Evolutionary conservation across 2,329 filamentous ascomycete genomes (phyloP), one percentile per base, ranked within the genome.

Genomic region (Furcasterigmium sp.): DNA sequence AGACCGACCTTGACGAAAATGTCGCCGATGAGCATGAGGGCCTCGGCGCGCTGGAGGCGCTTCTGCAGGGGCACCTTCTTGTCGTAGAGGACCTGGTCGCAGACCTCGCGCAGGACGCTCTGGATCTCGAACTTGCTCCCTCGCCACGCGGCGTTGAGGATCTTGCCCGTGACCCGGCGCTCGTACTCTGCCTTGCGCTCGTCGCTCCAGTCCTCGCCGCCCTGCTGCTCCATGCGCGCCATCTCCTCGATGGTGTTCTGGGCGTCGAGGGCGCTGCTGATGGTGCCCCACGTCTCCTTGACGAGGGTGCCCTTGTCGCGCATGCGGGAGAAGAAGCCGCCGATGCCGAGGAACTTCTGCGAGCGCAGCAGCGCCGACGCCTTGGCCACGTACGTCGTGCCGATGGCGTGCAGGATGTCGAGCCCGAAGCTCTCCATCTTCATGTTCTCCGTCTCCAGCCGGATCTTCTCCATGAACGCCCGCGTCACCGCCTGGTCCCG

Each of bases 161-260:
- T 97, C 78, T 98, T 98, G 58, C 93, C 93, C 9, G 93, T 98
- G 19, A 97, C 91, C 55, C 85, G 83, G 59, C 91, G 85, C 74
- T 97, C 93, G 58, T 95, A 96, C 69, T 98, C 93, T 34, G 84
- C 84, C 68, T 91, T 90, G 73, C 87, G 91, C 80, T 97, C 93
- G 50, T 98, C 93, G 1, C 93, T 97, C 93, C 93, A 98, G 48
- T 95, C 90, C 44, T 96, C 93, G 39, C 93, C 93, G 42, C 91
- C 93, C 58, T 84, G 84, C 72, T 96, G 87, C 70, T 98, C 93
- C 67, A 91, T 76, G 63, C 91, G 90, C 43, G 90, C 91, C 93
- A 98, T 97, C 65, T 96, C 91, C 71, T 98, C 91, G 82, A 98
- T 95, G 47, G 91, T 95, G 72, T 95, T 85, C 70, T 98, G 93